Percentiles rank a stretch among this genome's conserved stretches.
Conservation (phyloP, 2,329 filamentous ascomycete genomes). For the Decorospora gaudefroyi region DNA sequence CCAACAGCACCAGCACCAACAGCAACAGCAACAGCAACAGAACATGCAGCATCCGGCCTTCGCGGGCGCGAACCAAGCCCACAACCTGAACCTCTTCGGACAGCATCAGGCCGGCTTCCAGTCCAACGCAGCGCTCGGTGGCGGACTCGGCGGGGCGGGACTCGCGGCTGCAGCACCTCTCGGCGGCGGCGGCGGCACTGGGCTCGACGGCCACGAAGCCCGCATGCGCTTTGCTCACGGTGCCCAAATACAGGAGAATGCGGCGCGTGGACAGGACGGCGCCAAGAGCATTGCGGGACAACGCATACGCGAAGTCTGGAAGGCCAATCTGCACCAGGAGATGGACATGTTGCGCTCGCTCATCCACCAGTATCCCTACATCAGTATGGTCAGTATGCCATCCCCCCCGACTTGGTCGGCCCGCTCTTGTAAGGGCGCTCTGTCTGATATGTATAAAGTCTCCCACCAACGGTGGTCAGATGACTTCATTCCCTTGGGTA, state of each 20-base stretch:
- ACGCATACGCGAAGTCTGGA: slow-evolving; percentile 95
- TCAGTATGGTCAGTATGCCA: slow-evolving; percentile 80
- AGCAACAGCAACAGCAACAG: slow-evolving; percentile 54
- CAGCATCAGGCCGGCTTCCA: slow-evolving; percentile 48
- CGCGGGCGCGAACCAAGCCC: slow-evolving; percentile 57
- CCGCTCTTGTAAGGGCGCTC: slow-evolving; percentile 4
- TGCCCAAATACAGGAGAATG: slow-evolving; percentile 59
- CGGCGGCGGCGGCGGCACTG: slow-evolving; percentile 61
- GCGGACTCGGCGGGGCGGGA: slow-evolving; percentile 61
- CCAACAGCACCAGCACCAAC: slow-evolving; percentile 18
- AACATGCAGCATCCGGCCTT: slow-evolving; percentile 72
- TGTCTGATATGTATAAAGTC: slow-evolving; percentile 21
- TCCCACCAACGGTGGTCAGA: slow-evolving; percentile 7
- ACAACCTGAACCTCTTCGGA: slow-evolving; percentile 64
- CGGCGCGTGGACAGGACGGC: slow-evolving; percentile 59
- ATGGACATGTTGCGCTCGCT: slow-evolving; percentile 82
- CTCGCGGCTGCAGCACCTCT: slow-evolving; percentile 59
- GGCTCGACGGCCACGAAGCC: slow-evolving; percentile 83
- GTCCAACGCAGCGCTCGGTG: slow-evolving; percentile 59
- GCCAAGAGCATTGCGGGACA: slow-evolving; percentile 64
- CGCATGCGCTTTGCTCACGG: slow-evolving; percentile 85
- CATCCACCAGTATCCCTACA: slow-evolving; percentile 89
- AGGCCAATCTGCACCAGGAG: slow-evolving; percentile 86
- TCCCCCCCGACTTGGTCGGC: slow-evolving; percentile 8
- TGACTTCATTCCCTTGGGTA: slow-evolving; percentile 12